Evolutionary conservation across 495 filamentous ascomycete species (phyloP), one percentile per base, ranked within the genome.

Genomic region (Recurvomyces mirabilis): DNA sequence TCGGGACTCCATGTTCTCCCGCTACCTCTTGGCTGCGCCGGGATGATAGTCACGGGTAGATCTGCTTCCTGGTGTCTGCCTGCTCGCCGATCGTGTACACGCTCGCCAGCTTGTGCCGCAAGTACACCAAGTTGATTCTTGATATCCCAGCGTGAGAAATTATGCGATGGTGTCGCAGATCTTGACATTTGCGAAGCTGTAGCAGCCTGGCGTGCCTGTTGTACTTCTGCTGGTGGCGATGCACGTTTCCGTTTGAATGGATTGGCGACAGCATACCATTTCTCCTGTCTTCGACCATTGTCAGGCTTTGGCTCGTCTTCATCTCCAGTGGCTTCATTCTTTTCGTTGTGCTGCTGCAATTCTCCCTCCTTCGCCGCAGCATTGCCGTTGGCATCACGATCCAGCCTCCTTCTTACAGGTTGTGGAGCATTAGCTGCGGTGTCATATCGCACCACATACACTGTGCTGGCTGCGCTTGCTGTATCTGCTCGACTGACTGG

Each of bases 391-490:
- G 24, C 20, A 30, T 46, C 42, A 18, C 43, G 24, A 1, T 45
- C 47, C 12, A 39, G 18, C 25, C 42, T 17, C 13, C 52, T 35
- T 13, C 52, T 7, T 1, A 54, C 41, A 26, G 35, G 43, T 20
- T 41, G 52, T 15, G 42, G 42, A 4, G 15, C 36, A 33, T 49
- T 39, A 68, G 50, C 76, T 34, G 80, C 70, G n/a, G 83, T 73
- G 48, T 89, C 82, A 56, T 93, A 87, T 35, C 79, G 77, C 38
- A 94, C 73, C 43, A 81, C 77, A 53, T 94, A 93, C 12, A 91
- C 75, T 2, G 87, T 94, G 60, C 84, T 91, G 33, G 79, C 74
- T 13, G 77, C 77, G 60, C 79, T 83, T 13, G 77, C 74, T 1
- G 81, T 84, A 51, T 93, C 83, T n/a, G 77, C 75, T 43, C 82